Evolutionary conservation across 2,329 filamentous ascomycete genomes (phyloP), one percentile per base, ranked within the genome.

Genomic region (Helicocarpus griseus): DNA sequence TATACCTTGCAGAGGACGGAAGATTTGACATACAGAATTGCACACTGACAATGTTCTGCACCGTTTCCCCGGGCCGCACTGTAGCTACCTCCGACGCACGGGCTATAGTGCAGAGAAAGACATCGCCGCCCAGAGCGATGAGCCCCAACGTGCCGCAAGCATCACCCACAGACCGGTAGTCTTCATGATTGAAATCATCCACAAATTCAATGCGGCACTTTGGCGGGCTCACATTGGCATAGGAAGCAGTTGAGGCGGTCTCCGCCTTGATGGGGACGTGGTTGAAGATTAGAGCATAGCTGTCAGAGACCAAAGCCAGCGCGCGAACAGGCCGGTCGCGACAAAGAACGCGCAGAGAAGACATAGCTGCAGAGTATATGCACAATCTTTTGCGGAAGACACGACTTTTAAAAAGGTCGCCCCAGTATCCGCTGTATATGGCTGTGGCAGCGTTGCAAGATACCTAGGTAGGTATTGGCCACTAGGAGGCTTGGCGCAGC

Each of bases 141-240:
- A 97, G 74, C 1, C 91, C 91, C 43, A 97, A 74, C 0, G 90
- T 97, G 51, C 91, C 91, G 64, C 89, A 84, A 31, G 90, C 85
- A 14, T 83, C 83, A 44, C 87, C 87, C 53, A 96, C 73, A 11
- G 83, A 77, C 40, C 87, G 82, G 69, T 91, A 96, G 56, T 89
- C 85, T 60, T 75, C 78, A 54, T 95, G 74, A 56, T 93, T 79
- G 51, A 82, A 74, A 43, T 79, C 75, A 33, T 81, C 77, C 36
- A 80, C 75, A 66, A 96, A 95, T 67, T 95, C 89, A 58, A 96
- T 89, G 77, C 95, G 89, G 74, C 89, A 95, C 78, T 68, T 82
- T 69, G 60, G 78, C 58, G 65, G 69, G 57, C 65, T 72, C 58
- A 63, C 64, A 44, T 56, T 57, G 39, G 53, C 54, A 31, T 56